Evolutionary conservation across 495 filamentous ascomycete species (phyloP), one percentile per base, ranked within the genome.

Genomic region (Penicillium roqueforti): DNA sequence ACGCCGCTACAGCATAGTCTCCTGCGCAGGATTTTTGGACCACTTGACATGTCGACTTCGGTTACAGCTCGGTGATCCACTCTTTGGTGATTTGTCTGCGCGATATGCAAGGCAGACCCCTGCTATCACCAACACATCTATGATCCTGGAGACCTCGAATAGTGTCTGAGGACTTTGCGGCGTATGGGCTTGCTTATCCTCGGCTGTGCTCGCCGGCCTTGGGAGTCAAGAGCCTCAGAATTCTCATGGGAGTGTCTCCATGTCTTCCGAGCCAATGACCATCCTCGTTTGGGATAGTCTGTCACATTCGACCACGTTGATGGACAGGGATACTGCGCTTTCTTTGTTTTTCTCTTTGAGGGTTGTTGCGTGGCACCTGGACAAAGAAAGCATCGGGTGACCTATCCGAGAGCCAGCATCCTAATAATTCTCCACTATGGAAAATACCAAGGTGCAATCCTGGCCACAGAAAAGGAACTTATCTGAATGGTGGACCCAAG

Each of bases 81-180:
- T 52, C n/a, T 19, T 44, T 25, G 48, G 42, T 36, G 46, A 45
- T 18, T 18, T 26, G 25, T 25, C 44, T 56, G 49, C 41, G 42
- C 52, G 16, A 61, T 62, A 61, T 61, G 60, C 60, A 61, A 54
- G 57, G 48, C 39, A 47, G 55, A 26, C n/a, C 32, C 10, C 39
- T 14, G 43, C 29, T 50, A 59, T 63, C 60, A 63, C 57, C 55
- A 58, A 63, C 57, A 29, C 18, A 54, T 50, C 34, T 22, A 11
- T 40, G 34, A 18, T 51, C 36, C n/a, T 36, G 31, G 19, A 29
- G 29, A 38, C 1, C n/a, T 11, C 16, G n/a, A 18, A 50, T 50
- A n/a, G 25, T 9, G 22, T n/a, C 14, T 1, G 20, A 10, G 19
- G 11, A 41, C 28, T 7, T 34, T 56, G 50, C 49, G 48, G 44